phyloP scores from a whole-genome alignment of 1,139 yeast species.

The Yamadazyma songkhlaensis region DNA sequence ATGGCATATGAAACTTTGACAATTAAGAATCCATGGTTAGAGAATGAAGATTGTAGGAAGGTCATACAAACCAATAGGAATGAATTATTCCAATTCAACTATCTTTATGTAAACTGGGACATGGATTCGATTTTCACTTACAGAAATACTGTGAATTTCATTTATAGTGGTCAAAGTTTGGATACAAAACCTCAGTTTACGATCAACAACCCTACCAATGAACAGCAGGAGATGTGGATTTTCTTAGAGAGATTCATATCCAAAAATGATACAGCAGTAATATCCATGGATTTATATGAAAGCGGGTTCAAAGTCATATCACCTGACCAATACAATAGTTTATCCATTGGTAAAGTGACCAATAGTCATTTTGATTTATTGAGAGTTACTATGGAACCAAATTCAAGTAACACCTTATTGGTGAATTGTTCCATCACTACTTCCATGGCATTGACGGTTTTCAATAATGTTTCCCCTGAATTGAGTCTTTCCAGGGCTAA shows the following conservation, averaged over 20 bases:
- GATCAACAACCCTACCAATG: slow-evolving; percentile 31
- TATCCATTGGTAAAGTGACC: slow-evolving; percentile 20
- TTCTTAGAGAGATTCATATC: slow-evolving; percentile 43
- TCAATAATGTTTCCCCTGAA: slow-evolving; percentile 24
- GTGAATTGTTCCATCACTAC: slow-evolving; percentile 21
- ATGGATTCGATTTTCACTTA: slow-evolving; percentile 23
- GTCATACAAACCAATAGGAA: slow-evolving; percentile 14
- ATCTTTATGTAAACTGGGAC: slow-evolving; percentile 70
- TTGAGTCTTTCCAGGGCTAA: slow-evolving; percentile 24
- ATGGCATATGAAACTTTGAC: slow-evolving; percentile 10
- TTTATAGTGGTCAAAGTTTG: slow-evolving; percentile 9
- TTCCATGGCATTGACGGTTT: slow-evolving; percentile 37
- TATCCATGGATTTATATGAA: slow-evolving; percentile 28
- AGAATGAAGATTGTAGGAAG: slow-evolving; percentile 14
- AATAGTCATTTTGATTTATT: slow-evolving; percentile 27
- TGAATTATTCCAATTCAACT: slow-evolving; percentile 49
- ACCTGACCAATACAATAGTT: slow-evolving; percentile 26
- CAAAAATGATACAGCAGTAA: slow-evolving; percentile 16
- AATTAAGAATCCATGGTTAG: slow-evolving; percentile 35
- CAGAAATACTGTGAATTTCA: slow-evolving; percentile 30
- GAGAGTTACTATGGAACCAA: slow-evolving; percentile 24
- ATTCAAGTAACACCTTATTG: slow-evolving; percentile 23
- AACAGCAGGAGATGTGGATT: slow-evolving; percentile 43
- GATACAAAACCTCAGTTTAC: slow-evolving; percentile 45
- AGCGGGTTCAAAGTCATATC: slow-evolving; percentile 31